These are phyloP conservation scores for Echeveria elegans DNA, from an alignment of 164 flowering plant species.

Conservation along the genomic window DNA sequence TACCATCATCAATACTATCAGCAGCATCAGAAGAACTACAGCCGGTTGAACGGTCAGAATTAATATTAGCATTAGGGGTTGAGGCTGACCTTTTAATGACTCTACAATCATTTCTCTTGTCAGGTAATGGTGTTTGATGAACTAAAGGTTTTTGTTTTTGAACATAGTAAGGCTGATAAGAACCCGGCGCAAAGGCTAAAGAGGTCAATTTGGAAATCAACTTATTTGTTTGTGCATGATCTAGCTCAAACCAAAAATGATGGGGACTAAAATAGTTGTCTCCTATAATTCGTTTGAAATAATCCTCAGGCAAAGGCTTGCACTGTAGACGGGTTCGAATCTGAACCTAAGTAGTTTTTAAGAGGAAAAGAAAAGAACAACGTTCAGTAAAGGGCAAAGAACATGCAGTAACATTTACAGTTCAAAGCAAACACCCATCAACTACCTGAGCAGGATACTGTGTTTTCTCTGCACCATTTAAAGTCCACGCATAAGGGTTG, in stretches of 20 bases:
- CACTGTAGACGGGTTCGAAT: constrained; percentile 39
- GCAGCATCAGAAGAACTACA: constrained; percentile 17
- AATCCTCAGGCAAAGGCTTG: constrained; percentile 49
- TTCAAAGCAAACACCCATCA: neutral
- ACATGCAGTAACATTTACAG: neutral
- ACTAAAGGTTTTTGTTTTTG: constrained; percentile 14
- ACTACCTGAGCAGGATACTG: constrained; percentile 66
- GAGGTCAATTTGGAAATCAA: constrained; percentile 41
- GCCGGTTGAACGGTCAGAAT: neutral
- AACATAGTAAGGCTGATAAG: constrained; percentile 13
- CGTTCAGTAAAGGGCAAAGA: neutral
- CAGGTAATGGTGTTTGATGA: constrained; percentile 15
- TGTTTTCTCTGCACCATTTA: constrained; percentile 53
- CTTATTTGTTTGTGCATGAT: constrained; percentile 56
- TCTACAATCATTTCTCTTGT: constrained; percentile 13
- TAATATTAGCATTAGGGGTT: neutral
- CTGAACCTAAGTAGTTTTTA: constrained; percentile 41
- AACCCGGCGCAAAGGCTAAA: constrained; percentile 21
- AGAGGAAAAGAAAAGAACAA: constrained; percentile 9
- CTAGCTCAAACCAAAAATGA: constrained; percentile 90
- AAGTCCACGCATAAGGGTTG: constrained; percentile 75
- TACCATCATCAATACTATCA: constrained; percentile 17
- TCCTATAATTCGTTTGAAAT: constrained; percentile 40
- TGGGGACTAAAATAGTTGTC: constrained; percentile 46
- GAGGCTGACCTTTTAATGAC: neutral